Percentiles rank a stretch among this genome's conserved stretches.
Evolutionary conservation across 768 basidiomycete genomes (phyloP).

Genomic region (Amanita phalloides): DNA sequence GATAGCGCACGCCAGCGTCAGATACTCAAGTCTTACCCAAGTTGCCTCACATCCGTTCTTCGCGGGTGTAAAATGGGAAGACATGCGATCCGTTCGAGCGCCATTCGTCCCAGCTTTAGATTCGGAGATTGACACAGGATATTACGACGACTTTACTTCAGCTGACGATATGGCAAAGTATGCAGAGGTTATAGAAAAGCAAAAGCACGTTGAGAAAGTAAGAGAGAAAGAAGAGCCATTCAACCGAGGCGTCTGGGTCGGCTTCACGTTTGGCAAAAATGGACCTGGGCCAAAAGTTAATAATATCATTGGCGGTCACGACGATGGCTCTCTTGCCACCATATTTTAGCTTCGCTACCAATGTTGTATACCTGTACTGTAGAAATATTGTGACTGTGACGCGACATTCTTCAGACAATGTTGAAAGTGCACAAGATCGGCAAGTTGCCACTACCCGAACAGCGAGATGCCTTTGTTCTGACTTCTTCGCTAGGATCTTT

Average conservation of each 20-base stretch:
- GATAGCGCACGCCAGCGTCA: slow-evolving; percentile 77
- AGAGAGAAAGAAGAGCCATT: slow-evolving; percentile 76
- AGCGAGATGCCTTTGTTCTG: neutral
- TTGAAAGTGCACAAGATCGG: neutral
- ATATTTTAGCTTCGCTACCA: slow-evolving; percentile 33
- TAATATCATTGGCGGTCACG: slow-evolving; percentile 25
- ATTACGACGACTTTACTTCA: slow-evolving; percentile 86
- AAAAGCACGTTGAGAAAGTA: slow-evolving; percentile 85
- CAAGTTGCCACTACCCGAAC: neutral
- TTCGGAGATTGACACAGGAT: slow-evolving; percentile 89
- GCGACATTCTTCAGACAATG: neutral
- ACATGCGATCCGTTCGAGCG: slow-evolving; percentile 63
- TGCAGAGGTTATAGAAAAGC: slow-evolving; percentile 96
- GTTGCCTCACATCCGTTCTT: slow-evolving; percentile 82
- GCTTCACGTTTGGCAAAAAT: slow-evolving; percentile 87
- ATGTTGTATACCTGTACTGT: too few species aligned
- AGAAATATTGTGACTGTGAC: neutral
- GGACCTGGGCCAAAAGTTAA: slow-evolving; percentile 48
- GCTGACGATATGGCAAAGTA: slow-evolving; percentile 97
- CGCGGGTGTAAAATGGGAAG: slow-evolving; percentile 60
- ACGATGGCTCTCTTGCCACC: slow-evolving; percentile 45
- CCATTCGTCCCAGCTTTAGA: slow-evolving; percentile 95
- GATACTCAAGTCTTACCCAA: slow-evolving; percentile 65
- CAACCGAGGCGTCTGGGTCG: slow-evolving; percentile 78
- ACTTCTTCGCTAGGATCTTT: slow-evolving; percentile 54